Evolutionary conservation across 805 yeast genomes (phyloP).

Genomic region (Wickerhamia fluorescens): DNA sequence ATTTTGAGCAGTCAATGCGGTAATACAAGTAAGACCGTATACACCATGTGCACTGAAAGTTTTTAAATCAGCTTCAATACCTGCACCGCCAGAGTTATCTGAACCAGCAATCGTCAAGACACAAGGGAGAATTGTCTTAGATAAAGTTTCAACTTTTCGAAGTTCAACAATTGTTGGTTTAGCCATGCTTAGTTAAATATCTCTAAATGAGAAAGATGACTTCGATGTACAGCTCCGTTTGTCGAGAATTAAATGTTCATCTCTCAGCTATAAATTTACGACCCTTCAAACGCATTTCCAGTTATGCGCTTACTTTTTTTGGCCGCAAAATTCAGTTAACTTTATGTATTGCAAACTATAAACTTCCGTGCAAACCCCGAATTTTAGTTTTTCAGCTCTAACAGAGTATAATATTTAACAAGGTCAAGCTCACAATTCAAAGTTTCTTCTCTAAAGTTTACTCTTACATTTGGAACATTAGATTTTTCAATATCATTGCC

Average conservation of each 20-base stretch:
- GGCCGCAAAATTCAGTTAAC: too few relatives aligned
- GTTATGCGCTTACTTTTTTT: too few relatives aligned
- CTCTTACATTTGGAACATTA: slow-evolving; percentile 87
- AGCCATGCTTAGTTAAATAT: background rate
- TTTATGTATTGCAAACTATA: too few relatives aligned
- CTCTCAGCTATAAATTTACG: too few relatives aligned
- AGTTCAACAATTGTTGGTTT: background rate
- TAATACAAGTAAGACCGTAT: slow-evolving; percentile 69
- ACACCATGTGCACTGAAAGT: slow-evolving; percentile 70
- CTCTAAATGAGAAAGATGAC: too few relatives aligned
- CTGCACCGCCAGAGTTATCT: slow-evolving; percentile 87
- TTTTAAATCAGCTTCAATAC: slow-evolving; percentile 83
- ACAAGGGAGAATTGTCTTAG: slow-evolving; percentile 7
- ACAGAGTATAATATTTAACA: slow-evolving; percentile 56
- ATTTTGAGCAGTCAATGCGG: slow-evolving; percentile 79
- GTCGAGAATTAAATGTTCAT: too few relatives aligned
- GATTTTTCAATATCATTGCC: slow-evolving; percentile 92
- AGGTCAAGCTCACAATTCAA: slow-evolving; percentile 63
- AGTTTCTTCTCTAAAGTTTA: slow-evolving; percentile 79
- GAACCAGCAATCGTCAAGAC: slow-evolving; percentile 56
- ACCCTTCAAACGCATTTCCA: too few relatives aligned
- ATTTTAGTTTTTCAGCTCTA: too few relatives aligned
- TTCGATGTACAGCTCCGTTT: too few relatives aligned
- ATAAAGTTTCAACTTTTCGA: background rate
- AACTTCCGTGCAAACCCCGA: too few relatives aligned